These are phyloP conservation scores for Vitis vinifera DNA, from an alignment of 164 flowering plant genomes.

Conservation along the genomic window ASM3070453v1 NC_081810.1:17685501-17686000, in stretches of 20 bases:
- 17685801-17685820: conserved; percentile 12
- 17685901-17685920: conserved; percentile 92
- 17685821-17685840: background rate
- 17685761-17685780: conserved; percentile 71
- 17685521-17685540: background rate
- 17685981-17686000: conserved; percentile 37
- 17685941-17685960: conserved; percentile 70
- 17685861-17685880: background rate
- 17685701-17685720: conserved; percentile 92
- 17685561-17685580: background rate
- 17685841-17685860: background rate
- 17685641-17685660: background rate
- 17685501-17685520: background rate
- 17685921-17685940: conserved; percentile 93
- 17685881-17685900: conserved; percentile 78
- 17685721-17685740: conserved; percentile 63
- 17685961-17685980: conserved; percentile 76
- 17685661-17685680: too few relatives aligned
- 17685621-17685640: background rate
- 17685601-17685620: background rate
- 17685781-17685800: conserved; percentile 66
- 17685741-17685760: conserved; percentile 73
- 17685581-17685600: background rate
- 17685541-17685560: background rate
- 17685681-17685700: conserved; percentile 65